Evolutionary conservation across 306 rosid species (phyloP), one percentile per base, ranked within the genome.

Genomic region (Cotoneaster glaucophyllus): DNA sequence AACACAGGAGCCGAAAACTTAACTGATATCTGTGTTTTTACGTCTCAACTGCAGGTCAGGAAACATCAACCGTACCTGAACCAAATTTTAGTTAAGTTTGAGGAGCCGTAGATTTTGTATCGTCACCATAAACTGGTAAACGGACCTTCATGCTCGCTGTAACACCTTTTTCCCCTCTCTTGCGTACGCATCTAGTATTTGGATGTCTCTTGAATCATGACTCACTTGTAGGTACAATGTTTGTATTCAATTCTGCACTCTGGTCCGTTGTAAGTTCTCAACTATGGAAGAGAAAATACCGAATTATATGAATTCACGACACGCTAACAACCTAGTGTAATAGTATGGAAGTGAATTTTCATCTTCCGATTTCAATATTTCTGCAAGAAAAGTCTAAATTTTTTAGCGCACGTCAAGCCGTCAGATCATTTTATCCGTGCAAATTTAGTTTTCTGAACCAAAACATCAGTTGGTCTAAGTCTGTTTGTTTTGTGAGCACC

Each of bases 61-160:
- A 95, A 87, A 79, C 97, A 88, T 74, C 92, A 86, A 70, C 97
- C 97, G 22, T 66, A 34, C 52, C 77, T 87, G 88, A 75, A 80
- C 67, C 90, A 86, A 73, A 86, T 90, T 67, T 78, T 79, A 74
- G 81, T 90, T 66, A 88, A 84, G 74, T 95, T 92, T 77, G 93
- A 92, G 79, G 93, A 92, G 79, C 74, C 53, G 48, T 84, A 80
- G 86, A 78, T 73, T 81, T 70, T 22, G 63, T 52, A 34, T 32
- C 43, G 6, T 66, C 5, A 39, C 58, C 29, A 24, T 34, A 56
- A 39, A 62, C 59, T 5, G 17, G 22, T 22, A n/a, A 5, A 18
- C 64, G 9, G 41, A 68, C 39, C 37, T 28, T 74, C 58, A 19
- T 63, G 57, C 65, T 74, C 50, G 15, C 26, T 3, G 76, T 43